A percentile compares a stretch with the other conserved stretches of the same genome.
phyloP scores from a whole-genome alignment of 2,329 filamentous ascomycete genomes.

The Domatiomyces globalis region DNA sequence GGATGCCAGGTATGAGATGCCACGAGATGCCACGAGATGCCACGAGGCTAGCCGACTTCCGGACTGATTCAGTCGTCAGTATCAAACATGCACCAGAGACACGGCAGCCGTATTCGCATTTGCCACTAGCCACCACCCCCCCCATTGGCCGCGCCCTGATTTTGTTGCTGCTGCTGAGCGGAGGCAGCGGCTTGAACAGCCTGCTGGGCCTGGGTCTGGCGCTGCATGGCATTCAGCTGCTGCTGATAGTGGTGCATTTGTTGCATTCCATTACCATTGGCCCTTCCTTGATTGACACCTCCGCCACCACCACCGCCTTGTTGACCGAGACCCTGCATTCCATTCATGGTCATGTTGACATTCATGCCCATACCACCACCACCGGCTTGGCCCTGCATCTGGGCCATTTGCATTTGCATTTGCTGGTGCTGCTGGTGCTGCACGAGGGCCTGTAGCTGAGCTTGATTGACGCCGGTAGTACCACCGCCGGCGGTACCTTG shows the following conservation, averaged over 20 bases:
- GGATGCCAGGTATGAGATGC: not conserved
- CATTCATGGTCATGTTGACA: constrained; percentile 13
- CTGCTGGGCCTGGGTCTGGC: not conserved
- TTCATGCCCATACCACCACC: constrained; percentile 12
- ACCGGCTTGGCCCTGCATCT: constrained; percentile 7
- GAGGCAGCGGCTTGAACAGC: not conserved
- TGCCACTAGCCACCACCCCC: constrained; percentile 10
- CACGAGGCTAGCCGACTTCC: too few relatives aligned
- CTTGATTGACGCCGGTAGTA: constrained; percentile 1
- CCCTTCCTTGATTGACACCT: not conserved
- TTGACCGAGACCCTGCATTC: constrained; percentile 9
- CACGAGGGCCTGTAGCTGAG: constrained; percentile 6
- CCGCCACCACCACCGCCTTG: constrained; percentile 1
- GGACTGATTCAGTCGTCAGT: too few relatives aligned
- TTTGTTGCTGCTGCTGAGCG: not conserved
- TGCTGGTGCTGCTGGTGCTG: constrained; percentile 5
- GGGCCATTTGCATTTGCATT: constrained; percentile 11
- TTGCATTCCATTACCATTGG: not conserved
- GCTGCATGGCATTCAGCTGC: not conserved
- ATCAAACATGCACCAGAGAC: constrained; percentile 10
- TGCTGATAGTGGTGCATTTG: not conserved
- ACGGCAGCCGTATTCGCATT: constrained; percentile 28
- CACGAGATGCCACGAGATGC: too few relatives aligned
- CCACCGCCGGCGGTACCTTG: not conserved
- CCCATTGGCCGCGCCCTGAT: not conserved